Evolutionary conservation across 2,329 filamentous ascomycete genomes (phyloP).

Genomic region (Alternaria sp.): DNA sequence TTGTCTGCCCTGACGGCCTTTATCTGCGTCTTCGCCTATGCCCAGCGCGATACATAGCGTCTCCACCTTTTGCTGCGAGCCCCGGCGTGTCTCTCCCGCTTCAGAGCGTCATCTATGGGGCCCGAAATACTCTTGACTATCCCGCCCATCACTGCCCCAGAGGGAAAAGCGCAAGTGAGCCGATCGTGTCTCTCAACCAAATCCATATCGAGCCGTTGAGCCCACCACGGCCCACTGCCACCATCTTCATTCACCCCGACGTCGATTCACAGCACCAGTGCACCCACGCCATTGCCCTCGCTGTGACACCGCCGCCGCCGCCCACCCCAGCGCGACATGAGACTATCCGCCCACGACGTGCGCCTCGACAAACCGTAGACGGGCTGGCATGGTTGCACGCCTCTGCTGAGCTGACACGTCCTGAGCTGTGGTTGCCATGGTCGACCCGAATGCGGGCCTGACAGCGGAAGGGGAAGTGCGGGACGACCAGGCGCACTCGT

Average conservation of each 20-base stretch:
- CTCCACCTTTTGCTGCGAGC: slow-evolving; percentile 14
- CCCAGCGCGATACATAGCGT: slow-evolving; percentile 11
- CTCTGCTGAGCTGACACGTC: slow-evolving; percentile 36
- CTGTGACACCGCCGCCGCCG: slow-evolving; percentile 3
- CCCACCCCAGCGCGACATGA: slow-evolving; percentile 36
- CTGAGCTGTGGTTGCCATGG: slow-evolving; percentile 38
- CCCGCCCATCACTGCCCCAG: slow-evolving; percentile 17
- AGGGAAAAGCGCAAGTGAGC: slow-evolving; percentile 19
- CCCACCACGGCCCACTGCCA: slow-evolving; percentile 5
- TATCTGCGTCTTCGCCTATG: slow-evolving; percentile 2
- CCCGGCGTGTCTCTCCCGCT: slow-evolving; percentile 19
- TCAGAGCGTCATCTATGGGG: slow-evolving; percentile 24
- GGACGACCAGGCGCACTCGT: slow-evolving; percentile 18
- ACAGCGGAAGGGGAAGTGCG: slow-evolving; percentile 28
- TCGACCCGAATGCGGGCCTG: slow-evolving; percentile 32
- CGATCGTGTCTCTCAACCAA: slow-evolving; percentile 26
- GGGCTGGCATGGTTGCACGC: slow-evolving; percentile 43
- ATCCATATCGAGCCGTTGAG: slow-evolving; percentile 22
- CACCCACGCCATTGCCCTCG: slow-evolving; percentile 4
- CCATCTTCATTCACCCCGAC: neutral
- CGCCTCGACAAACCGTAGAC: slow-evolving; percentile 17
- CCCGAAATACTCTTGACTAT: slow-evolving; percentile 21
- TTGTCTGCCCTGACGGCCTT: neutral
- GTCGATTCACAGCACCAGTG: neutral
- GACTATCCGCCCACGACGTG: slow-evolving; percentile 22